A percentile compares a stretch with the other conserved stretches of the same genome.
phyloP scores from a whole-genome alignment of 345 rosid genomes.

The Bretschneidera sinensis region DNA sequence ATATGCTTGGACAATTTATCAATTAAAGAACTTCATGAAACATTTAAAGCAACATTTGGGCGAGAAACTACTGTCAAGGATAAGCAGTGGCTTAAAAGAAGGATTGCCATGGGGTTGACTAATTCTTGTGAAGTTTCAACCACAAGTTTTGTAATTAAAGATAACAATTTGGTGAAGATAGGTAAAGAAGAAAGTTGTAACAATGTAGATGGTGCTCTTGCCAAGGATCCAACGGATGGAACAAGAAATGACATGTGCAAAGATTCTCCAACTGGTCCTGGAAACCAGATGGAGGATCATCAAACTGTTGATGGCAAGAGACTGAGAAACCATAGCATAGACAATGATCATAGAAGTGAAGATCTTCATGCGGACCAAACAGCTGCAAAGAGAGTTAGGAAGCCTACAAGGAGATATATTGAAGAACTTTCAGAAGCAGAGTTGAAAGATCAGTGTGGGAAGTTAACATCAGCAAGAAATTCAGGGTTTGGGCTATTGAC shows the following conservation, averaged over 20 bases:
- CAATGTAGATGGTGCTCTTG: slow-evolving; percentile 23
- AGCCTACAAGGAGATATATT: slow-evolving; percentile 79
- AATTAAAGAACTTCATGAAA: slow-evolving; percentile 82
- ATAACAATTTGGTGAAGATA: slow-evolving; percentile 41
- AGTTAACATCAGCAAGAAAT: slow-evolving; percentile 34
- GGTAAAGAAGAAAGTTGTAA: slow-evolving; percentile 34
- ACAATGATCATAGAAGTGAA: slow-evolving; percentile 37
- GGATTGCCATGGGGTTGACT: slow-evolving; percentile 73
- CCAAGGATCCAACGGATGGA: slow-evolving; percentile 23
- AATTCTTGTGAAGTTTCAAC: slow-evolving; percentile 63
- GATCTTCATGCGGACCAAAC: slow-evolving; percentile 47
- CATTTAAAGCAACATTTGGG: slow-evolving; percentile 80
- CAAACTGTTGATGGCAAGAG: slow-evolving; percentile 29
- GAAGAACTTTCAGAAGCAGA: slow-evolving; percentile 78
- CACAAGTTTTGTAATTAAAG: slow-evolving; percentile 41
- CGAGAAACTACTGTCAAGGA: slow-evolving; percentile 91
- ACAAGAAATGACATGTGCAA: slow-evolving; percentile 22
- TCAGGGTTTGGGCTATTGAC: slow-evolving; percentile 25
- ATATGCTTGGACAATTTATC: slow-evolving; percentile 65
- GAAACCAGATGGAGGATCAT: slow-evolving; percentile 30
- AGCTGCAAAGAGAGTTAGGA: slow-evolving; percentile 71
- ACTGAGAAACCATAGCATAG: slow-evolving; percentile 27
- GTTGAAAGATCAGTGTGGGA: slow-evolving; percentile 42
- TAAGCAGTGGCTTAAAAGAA: slow-evolving; percentile 85
- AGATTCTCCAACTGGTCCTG: slow-evolving; percentile 29